phyloP scores from a whole-genome alignment of 441 rosid genomes.

The Arabidopsis lyrata region DNA sequence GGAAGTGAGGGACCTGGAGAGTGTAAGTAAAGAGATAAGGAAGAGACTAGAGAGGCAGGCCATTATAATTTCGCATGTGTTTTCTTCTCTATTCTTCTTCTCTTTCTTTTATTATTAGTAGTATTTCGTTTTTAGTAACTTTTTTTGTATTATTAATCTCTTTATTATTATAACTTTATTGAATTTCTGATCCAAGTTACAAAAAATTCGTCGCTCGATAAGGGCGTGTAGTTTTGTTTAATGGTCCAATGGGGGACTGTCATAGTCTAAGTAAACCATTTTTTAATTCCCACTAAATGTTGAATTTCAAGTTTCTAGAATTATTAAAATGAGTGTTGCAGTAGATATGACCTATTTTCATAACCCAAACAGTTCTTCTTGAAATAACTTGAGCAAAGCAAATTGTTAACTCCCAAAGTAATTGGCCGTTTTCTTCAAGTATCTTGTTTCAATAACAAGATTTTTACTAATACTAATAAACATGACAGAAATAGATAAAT shows the following conservation, averaged over 20 bases:
- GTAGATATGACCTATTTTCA: slow-evolving; percentile 5
- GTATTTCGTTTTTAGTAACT: neutral
- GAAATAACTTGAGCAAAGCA: neutral
- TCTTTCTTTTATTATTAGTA: neutral
- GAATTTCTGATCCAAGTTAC: slow-evolving; percentile 41
- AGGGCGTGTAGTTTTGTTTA: slow-evolving; percentile 26
- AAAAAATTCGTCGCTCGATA: slow-evolving; percentile 42
- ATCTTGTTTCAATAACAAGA: neutral
- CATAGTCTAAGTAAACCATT: slow-evolving; percentile 24
- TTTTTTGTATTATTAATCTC: neutral
- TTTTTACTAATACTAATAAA: neutral
- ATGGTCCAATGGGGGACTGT: slow-evolving; percentile 38
- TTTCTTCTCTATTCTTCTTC: slow-evolving; percentile 17
- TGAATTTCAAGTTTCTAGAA: slow-evolving; percentile 38
- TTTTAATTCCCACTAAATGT: slow-evolving; percentile 25
- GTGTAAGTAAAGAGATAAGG: slow-evolving; percentile 52
- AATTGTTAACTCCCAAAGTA: neutral
- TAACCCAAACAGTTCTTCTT: neutral
- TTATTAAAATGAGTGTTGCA: slow-evolving; percentile 7
- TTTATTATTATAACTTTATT: slow-evolving; percentile 4
- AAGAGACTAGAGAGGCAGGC: slow-evolving; percentile 32
- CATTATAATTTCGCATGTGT: slow-evolving; percentile 49
- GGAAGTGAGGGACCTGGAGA: slow-evolving; percentile 31
- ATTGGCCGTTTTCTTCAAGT: neutral
- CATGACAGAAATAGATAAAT: neutral